Evolutionary conservation across 495 filamentous ascomycete genomes (phyloP), one percentile per base, ranked within the genome.

Genomic region (Podospora australis): DNA sequence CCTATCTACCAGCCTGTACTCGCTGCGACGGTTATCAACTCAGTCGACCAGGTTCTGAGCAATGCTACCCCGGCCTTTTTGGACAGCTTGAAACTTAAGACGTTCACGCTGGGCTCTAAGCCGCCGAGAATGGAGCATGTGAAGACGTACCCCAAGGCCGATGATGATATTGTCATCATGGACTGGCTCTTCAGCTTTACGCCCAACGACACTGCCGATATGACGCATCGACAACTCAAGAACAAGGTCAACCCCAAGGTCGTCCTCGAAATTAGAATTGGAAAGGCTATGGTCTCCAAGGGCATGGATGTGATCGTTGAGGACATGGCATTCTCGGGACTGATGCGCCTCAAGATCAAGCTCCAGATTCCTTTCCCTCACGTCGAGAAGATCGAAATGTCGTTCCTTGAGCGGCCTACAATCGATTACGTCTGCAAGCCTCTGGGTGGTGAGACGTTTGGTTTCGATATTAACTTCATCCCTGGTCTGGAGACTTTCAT

Each of bases 141-240:
- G 57, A 96, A 95, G 73, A 95, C 92, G 6, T 97, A 97, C 56
- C 90, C 92, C 21, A 96, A 95, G 69, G 86, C 88, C 10, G 87
- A 96, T 38, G 88, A 96, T 39, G 91, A 99, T 58, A 85, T 85
- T 46, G 87, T 99, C 34, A 78, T 97, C 46, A 99, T 97, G 94
- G 92, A 99, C 62, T 99, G 92, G 92, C 90, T 95, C 56, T 97
- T 99, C 69, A 96, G 90, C 70, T 99, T 99, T 67, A 97, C 87
- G 0, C 92, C 92, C 7, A 96, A 91, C 56, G 92, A 99, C 65
- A 85, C 77, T 8, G 80, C 85, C 50, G 92, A 99, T 68, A 75
- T 99, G 75, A 99, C 92, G 4, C 72, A 81, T 17, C 82, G 84
- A 36, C 92, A 99, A 60, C 64, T 94, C 54, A 92, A 88, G 70